Evolutionary conservation across 768 basidiomycete species (phyloP), one percentile per base, ranked within the genome.

Genomic region (Termitomyces sp.): DNA sequence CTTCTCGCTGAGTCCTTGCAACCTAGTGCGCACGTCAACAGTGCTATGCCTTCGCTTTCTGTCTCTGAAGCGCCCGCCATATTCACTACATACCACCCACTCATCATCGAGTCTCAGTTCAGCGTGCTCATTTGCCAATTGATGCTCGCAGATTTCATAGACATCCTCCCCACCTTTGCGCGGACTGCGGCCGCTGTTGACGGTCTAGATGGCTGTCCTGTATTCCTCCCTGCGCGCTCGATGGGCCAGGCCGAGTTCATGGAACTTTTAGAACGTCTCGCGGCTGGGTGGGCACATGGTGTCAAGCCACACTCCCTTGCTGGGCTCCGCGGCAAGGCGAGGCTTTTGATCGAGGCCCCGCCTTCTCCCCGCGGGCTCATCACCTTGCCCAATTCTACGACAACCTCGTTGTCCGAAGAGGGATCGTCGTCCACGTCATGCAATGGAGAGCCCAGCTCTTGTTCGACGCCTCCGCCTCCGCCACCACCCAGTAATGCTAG

Each of bases 231-330:
- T 9, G 89, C 93, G 14, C 77, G 93, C 33, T 91, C 90, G 12
- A 91, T 94, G 87, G 85, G 87, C 0, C 93, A 95, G 65, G 91
- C 91, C 10, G 91, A 94, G 71, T 94, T 93, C 62, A 74, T 91
- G 56, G 93, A 95, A 69, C 77, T 91, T 8, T 75, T 94, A 55
- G 91, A 94, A 63, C 81, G 93, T 10, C 81, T 95, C 43, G 85
- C 89, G 0, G 71, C 78, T 9, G 86, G 89, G 0, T 95, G 93
- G 93, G 78, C 70, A 56, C 74, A 74, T 21, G 91, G 89, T 7
- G 68, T 79, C 12, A 79, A 82, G 57, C 78, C 84, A 1, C 83
- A 87, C 70, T 81, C 83, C 35, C 68, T 68, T 54, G 68, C 70
- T 3, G 64, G 68, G 28, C 43, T 67, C 68, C 23, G 63, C 64